Evolutionary conservation across 2,329 filamentous ascomycete genomes (phyloP).

Genomic region (Dothideomycetes sp.): DNA sequence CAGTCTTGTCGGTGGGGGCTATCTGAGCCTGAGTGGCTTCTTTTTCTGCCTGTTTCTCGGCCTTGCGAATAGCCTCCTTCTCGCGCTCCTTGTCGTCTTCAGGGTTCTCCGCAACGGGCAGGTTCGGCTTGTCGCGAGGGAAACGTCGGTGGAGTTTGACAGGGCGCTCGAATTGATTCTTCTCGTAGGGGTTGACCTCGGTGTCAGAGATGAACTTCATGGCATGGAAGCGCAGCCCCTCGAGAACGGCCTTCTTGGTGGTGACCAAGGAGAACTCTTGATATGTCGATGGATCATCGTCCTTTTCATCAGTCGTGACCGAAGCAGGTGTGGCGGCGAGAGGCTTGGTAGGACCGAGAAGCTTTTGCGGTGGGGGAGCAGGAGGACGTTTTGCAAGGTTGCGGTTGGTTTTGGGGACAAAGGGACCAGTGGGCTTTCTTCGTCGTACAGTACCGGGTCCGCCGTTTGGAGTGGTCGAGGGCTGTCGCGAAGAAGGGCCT

Average conservation of each 20-base stretch:
- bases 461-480: conserved; percentile 29
- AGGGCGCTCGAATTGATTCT: conserved; percentile 75
- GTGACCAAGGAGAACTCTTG: conserved; percentile 64
- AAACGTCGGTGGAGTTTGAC: conserved; percentile 85
- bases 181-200: conserved; percentile 56
- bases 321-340: not conserved
- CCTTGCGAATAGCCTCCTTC: conserved; percentile 50
- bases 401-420: conserved; percentile 5
- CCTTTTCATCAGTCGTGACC: conserved; percentile 11
- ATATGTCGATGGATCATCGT: conserved; percentile 20
- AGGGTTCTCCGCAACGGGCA: conserved; percentile 23
- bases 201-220: conserved; percentile 58
- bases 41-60: conserved; percentile 74
- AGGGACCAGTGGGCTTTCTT: conserved; percentile 23
- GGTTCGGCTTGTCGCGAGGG: conserved; percentile 58
- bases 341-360: conserved; percentile 10
- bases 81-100: conserved; percentile 60
- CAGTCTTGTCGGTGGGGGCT: conserved; percentile 64
- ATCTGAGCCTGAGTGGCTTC: conserved; percentile 88
- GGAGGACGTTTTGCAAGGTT: conserved; percentile 5
- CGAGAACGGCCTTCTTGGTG: conserved; percentile 69
- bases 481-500: conserved; percentile 22
- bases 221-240: conserved; percentile 76
- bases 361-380: conserved; percentile 14
- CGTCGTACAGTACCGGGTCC: conserved; percentile 25